Evolutionary conservation across 2,329 filamentous ascomycete genomes (phyloP), one percentile per base, ranked within the genome.

Genomic region (Coleophoma crateriformis): DNA sequence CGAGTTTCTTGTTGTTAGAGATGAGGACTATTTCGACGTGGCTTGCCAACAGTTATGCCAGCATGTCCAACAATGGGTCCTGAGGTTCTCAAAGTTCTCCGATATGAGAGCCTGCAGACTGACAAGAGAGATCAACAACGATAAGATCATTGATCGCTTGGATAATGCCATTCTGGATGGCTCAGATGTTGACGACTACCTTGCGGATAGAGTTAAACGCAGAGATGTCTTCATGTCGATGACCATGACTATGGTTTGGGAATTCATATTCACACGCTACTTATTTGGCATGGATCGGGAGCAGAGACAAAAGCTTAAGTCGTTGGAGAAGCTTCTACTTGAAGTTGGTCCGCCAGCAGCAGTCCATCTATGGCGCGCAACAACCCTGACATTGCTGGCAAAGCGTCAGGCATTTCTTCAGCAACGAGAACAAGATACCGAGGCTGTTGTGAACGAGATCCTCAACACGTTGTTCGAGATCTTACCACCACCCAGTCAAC

Each of bases 181-280:
- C 54, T 90, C 90, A 42, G 91, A 97, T 64, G 90, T 96, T 55
- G 90, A 97, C 68, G 74, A 77, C 50, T 94, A 95, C 63, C 84
- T 99, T 45, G 80, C 81, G 57, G 92, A 99, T 67, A 88, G 95
- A 37, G 87, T 96, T 48, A 85, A 81, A 62, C 85, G 94, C 53
- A 84, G 92, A 52, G 92, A 97, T 67, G 85, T 97, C 51, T 96
- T 99, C 77, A 96, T 97, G 90, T 94, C 90, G 35, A 90, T 99
- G 68, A 89, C 92, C 49, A 97, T 97, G 91, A 94, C 88, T 54
- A 96, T 99, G 90, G 85, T 99, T 46, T 99, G 91, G 91, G 94
- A 99, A 69, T 96, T 95, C 64, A 85, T 99, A 65, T 99, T 99
- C 66, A 96, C 92, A 8, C 84, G 94, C 56, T 99, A 99, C 68